These are phyloP conservation scores for Fusarium lyarnte DNA, from an alignment of 2,329 filamentous ascomycete genomes.

Conservation along the genomic window DNA sequence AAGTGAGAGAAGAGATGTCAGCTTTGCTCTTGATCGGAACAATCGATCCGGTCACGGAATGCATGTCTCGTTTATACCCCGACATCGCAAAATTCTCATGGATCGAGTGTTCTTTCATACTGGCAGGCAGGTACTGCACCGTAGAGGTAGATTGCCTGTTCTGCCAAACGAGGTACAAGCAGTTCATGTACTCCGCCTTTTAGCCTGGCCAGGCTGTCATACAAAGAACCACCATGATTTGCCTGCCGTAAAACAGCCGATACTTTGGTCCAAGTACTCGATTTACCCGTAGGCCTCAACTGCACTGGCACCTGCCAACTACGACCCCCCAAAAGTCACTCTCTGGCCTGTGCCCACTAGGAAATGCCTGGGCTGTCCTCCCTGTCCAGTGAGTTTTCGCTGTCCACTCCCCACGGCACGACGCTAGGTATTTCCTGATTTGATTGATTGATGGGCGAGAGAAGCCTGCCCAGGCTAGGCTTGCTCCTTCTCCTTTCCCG, in stretches of 20 bases:
- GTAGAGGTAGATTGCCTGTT: background rate
- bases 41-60: constrained; percentile 10
- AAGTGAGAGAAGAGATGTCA: background rate
- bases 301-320: constrained; percentile 40
- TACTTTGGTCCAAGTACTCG: constrained; percentile 4
- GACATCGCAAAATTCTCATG: background rate
- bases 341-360: constrained; percentile 35
- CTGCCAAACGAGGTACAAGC: constrained; percentile 17
- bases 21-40: constrained; percentile 1
- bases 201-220: constrained; percentile 25
- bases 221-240: background rate
- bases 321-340: constrained; percentile 26
- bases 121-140: constrained; percentile 12
- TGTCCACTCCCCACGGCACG: constrained; percentile 31
- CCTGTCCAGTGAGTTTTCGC: background rate
- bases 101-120: background rate
- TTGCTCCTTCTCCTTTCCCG: constrained; percentile 43
- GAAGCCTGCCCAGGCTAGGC: constrained; percentile 27
- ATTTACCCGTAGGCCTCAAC: constrained; percentile 24
- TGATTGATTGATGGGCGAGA: constrained; percentile 22
- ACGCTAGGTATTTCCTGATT: constrained; percentile 42
- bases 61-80: constrained; percentile 16
- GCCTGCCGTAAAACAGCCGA: background rate
- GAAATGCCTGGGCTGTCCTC: background rate
- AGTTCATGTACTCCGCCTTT: constrained; percentile 24